Base-by-base conservation (phyloP, 2,329 filamentous ascomycete species). In the Geosmithia putterillii region DNA sequence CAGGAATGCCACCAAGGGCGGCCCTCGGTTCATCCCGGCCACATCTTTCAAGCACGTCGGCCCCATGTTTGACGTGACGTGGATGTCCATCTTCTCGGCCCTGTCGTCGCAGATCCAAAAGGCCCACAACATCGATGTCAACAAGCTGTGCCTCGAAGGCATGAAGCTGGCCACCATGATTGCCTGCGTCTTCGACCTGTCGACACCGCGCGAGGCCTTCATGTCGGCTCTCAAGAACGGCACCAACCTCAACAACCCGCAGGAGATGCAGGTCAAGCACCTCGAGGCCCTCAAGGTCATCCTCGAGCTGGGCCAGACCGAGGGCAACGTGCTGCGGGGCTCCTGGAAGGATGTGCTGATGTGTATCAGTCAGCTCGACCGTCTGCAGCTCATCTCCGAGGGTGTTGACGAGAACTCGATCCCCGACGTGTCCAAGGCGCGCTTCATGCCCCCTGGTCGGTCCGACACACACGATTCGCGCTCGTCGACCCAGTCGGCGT, bases 1-100 rank as follows among this genome's bases (percentile, higher is more conserved):
- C 41, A 82, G 80, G 54, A 92, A 86, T 46, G 79, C 86, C 2
- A 67, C 83, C 37, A 83, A 83, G 51, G 59, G 74, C 58, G 65
- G 79, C 61, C 54, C 81, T 71, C 64, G 80, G 69, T 98, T 92
- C 61, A 94, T 98, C 44, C 85, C 87, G 1, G 92, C 92, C 3
- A 92, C 87, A 2, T 96, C 89, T 0, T 89, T 87, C 59, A 90
- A 87, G 53, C 92, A 98, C 59, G 85, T 95, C 41, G 92, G 92
- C 0, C 88, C 92, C 1, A 98, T 98, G 92, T 96, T 98, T 57
- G 89, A 95, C 54, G 88, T 95, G 20, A 94, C 88, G 0, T 98
- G 92, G 92, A 98, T 96, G 90, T 95, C 90, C 9, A 94, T 95
- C 61, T 83, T 98, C 55, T 96, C 90, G 5, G 89, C 89, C 0